Evolutionary conservation across 2,329 filamentous ascomycete genomes (phyloP).

Genomic region (Aspergillus sergii): DNA sequence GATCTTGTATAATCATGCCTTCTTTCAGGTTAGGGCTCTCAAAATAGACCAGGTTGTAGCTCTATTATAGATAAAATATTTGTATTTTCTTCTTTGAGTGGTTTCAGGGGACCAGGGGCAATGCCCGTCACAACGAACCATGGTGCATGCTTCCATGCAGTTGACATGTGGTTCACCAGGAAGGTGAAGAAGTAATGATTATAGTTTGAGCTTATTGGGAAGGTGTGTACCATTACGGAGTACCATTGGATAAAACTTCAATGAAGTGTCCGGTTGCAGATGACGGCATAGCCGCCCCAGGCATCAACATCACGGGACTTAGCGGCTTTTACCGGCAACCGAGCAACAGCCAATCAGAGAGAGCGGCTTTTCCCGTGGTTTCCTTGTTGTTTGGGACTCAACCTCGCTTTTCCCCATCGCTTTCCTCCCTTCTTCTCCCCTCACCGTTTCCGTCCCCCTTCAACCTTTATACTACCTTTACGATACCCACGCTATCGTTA

Average conservation of each 20-base stretch:
- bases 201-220: too few relatives aligned
- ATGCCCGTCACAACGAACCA: neutral
- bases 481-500: constrained; percentile 17
- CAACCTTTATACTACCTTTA: constrained; percentile 16
- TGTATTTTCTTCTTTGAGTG: neutral
- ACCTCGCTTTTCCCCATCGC: constrained; percentile 31
- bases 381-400: constrained; percentile 31
- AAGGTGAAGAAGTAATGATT: neutral
- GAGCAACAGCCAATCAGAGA: constrained; percentile 36
- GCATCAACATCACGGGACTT: constrained; percentile 30
- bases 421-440: constrained; percentile 29
- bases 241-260: neutral
- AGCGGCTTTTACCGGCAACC: constrained; percentile 42
- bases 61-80: neutral
- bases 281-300: constrained; percentile 18
- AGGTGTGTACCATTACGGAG: too few relatives aligned
- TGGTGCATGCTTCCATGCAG: neutral
- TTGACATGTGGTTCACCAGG: neutral
- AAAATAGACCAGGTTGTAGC: neutral
- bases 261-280: neutral
- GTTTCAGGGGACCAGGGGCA: neutral
- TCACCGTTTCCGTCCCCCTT: constrained; percentile 16
- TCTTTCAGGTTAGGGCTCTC: neutral
- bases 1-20: neutral
- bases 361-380: constrained; percentile 35